Evolutionary conservation across 306 rosid species (phyloP), one percentile per base, ranked within the genome.

Genomic region (Leucaena leucocephala): DNA sequence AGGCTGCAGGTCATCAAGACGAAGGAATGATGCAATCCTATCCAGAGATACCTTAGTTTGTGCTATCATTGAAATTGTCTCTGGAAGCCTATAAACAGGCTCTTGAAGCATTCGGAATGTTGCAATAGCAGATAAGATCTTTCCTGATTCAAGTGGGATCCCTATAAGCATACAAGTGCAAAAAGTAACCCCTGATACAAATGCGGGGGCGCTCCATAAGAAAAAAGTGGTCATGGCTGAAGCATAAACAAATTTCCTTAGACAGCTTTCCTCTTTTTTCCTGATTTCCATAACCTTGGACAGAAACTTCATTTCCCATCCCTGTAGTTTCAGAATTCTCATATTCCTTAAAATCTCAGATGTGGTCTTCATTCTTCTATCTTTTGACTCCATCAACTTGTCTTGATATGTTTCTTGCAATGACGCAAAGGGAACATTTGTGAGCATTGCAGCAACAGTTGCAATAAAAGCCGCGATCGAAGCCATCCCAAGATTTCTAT

Each of bases 281-380:
- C 92, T 85, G 4, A 83, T 77, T 44, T 77, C 83, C 4, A 55
- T 63, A 64, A 88, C 59, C 68, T 75, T 86, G 0, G 89, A 79
- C 39, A 84, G 67, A 61, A 90, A 90, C 85, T 84, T 90, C 88
- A 85, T 88, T 66, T 90, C 94, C 94, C 94, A 90, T 65, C 87
- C 92, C 63, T 90, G 89, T 22, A 90, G 79, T 74, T 90, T 88
- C 72, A 90, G 88, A 70, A 90, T 87, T 78, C 84, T 82, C 91
- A 90, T 86, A 82, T 83, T 88, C 80, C 89, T 90, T 15, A 90
- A 81, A 61, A 84, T 64, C 89, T 88, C 91, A 46, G 89, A 83
- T 0, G 88, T 90, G 16, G 85, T 71, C 65, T 87, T 90, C 88
- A 88, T 90, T 75, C 92, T 80, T 22, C 38, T 50, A 77, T 90